Base-by-base conservation (phyloP, 177 flowering plant species). In the Vitis hybrid region DNA sequence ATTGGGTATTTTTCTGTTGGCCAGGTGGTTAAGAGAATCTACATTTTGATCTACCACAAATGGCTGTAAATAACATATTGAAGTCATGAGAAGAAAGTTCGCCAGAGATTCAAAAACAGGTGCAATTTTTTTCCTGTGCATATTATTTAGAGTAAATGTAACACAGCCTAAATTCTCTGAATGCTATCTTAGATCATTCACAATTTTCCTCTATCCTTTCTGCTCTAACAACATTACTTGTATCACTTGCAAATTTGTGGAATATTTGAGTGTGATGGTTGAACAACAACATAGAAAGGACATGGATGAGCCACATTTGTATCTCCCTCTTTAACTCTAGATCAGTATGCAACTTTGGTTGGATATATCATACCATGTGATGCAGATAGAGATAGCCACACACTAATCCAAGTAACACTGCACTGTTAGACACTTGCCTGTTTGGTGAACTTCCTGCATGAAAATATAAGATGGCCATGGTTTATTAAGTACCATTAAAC, bases 11-110 rank as follows among this genome's bases (percentile, higher is more conserved):
- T 91, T 70, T 19, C 77, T 1, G 58, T 89, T 23, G 91, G 89
- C 0, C 93, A 91, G 80, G 45, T 85, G 51, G 87, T 87, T 26
- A 91, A 91, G 82, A 87, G 80, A 64, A 51, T 77, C 2, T 89
- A 91, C 76, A 87, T 91, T 72, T 45, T 68, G 63, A 67, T 83
- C 7, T 85, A 83, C 64, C 84, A 76, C 69, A 78, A 65, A 73
- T 89, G 97, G 93, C 80, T 91, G 19, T 91, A 85, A 79, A 51
- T 10, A 32, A 32, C 55, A 26, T 65, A 49, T 19, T 30, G 17
- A 63, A 56, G 19, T 56, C 56, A 32, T 56, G 56, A 54, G 21
- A 56, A 17, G 50, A 60, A 21, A 39, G 30, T 65, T 26, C 45
- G 15, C 50, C 34, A 49, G 13, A n/a, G 56, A 60, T 23, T 67